phyloP scores from a whole-genome alignment of 2,329 filamentous ascomycete genomes.

The Fusarium torreyae region DNA sequence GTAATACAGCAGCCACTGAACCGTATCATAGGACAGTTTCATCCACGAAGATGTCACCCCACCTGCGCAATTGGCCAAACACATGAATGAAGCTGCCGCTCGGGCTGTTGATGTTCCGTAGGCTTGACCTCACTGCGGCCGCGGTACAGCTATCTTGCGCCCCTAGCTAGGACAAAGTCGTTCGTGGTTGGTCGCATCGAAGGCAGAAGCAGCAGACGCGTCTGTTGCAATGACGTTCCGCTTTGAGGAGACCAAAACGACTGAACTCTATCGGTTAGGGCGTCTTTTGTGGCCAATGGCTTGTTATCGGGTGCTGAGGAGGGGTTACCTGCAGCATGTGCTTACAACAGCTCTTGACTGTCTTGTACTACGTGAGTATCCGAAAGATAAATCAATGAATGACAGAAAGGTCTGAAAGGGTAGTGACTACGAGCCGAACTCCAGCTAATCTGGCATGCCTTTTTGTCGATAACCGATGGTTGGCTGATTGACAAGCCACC shows the following conservation, averaged over 20 bases:
- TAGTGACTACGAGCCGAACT: too few species aligned
- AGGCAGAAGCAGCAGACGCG: too few species aligned
- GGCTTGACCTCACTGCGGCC: not conserved
- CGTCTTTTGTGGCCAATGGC: not conserved
- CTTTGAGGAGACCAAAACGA: not conserved
- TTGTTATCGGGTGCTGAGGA: not conserved
- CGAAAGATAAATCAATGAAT: too few species aligned
- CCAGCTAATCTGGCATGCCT: too few species aligned
- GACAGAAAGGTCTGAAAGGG: too few species aligned
- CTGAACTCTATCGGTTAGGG: not conserved
- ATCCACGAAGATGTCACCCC: not conserved
- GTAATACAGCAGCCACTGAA: not conserved
- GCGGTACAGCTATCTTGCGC: not conserved
- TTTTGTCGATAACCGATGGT: too few species aligned
- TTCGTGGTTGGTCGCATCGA: not conserved
- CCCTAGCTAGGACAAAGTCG: not conserved
- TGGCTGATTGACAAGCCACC: too few species aligned
- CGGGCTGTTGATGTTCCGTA: slow-evolving; percentile 1
- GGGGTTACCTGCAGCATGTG: too few species aligned
- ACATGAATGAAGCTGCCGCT: not conserved
- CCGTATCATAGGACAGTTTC: not conserved
- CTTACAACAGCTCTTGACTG: too few species aligned
- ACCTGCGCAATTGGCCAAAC: not conserved
- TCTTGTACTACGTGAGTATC: too few species aligned
- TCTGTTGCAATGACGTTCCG: not conserved